These are phyloP conservation scores for Neurospora terricola DNA, from an alignment of 495 filamentous ascomycete genomes.

Conservation along the genomic window DNA sequence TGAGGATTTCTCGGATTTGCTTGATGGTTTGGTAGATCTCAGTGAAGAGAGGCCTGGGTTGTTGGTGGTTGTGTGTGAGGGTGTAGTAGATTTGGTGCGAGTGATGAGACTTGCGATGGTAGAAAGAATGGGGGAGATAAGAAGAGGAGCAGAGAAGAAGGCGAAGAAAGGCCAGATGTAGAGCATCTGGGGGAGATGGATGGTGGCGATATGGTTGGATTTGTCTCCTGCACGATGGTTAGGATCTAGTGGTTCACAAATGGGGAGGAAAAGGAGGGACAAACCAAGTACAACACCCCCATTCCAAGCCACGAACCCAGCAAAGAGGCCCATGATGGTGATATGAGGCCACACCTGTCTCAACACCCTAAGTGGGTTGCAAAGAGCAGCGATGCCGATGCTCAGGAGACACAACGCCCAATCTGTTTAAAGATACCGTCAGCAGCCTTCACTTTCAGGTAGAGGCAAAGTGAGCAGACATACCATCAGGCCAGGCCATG, in stretches of 20 bases:
- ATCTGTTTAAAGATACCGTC: constrained; percentile 19
- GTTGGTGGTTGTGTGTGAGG: background rate
- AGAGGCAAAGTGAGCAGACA: background rate
- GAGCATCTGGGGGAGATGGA: constrained; percentile 87
- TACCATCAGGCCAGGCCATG: constrained; percentile 49
- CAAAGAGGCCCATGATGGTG: constrained; percentile 57
- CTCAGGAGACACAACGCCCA: constrained; percentile 46
- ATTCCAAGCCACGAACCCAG: constrained; percentile 72
- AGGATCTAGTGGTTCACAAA: background rate
- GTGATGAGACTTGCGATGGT: background rate
- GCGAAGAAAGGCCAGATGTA: constrained; percentile 84
- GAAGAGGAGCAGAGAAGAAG: constrained; percentile 81
- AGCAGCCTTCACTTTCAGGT: background rate
- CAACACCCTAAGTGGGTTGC: constrained; percentile 39
- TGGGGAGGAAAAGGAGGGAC: background rate
- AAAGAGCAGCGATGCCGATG: constrained; percentile 44
- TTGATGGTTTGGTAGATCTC: background rate
- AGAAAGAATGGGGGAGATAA: constrained; percentile 25
- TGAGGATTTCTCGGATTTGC: background rate
- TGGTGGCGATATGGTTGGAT: constrained; percentile 77
- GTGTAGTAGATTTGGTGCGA: background rate
- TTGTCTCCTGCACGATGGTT: constrained; percentile 58
- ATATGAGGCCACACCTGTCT: constrained; percentile 56
- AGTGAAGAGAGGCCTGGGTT: background rate
- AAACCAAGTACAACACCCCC: constrained; percentile 81